These are phyloP conservation scores for Hypoxylon subgilvum DNA, from an alignment of 495 filamentous ascomycete genomes.

Conservation along the genomic window DNA sequence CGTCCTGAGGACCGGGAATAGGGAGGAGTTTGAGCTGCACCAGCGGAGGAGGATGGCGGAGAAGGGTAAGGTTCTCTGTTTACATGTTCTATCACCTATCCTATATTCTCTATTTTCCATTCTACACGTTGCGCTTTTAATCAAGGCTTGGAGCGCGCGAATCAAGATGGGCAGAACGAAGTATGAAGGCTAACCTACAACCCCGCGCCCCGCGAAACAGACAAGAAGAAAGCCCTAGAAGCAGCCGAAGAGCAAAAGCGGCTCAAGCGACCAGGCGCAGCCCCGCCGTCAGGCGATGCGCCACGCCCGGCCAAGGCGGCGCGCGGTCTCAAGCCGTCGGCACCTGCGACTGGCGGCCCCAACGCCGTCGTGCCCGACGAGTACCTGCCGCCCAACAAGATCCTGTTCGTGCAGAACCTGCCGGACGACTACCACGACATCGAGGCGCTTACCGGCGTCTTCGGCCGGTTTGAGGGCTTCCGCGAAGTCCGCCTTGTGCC, in stretches of 20 bases:
- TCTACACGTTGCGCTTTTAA: not conserved
- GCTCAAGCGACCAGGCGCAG: slow-evolving; percentile 73
- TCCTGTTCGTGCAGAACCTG: slow-evolving; percentile 92
- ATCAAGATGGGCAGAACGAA: too few species aligned
- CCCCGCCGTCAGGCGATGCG: slow-evolving; percentile 54
- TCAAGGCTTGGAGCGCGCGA: too few species aligned
- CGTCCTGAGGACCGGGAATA: slow-evolving; percentile 71
- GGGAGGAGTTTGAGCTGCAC: slow-evolving; percentile 85
- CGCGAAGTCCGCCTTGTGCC: slow-evolving; percentile 89
- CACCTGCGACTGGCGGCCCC: slow-evolving; percentile 43
- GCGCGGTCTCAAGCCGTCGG: slow-evolving; percentile 79
- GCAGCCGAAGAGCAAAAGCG: slow-evolving; percentile 81
- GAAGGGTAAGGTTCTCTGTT: slow-evolving; percentile 82
- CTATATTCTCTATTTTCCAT: not conserved
- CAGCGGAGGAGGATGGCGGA: slow-evolving; percentile 85
- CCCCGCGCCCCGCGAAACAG: slow-evolving; percentile 52
- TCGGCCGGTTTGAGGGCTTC: slow-evolving; percentile 91
- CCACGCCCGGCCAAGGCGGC: slow-evolving; percentile 74
- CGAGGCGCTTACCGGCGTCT: slow-evolving; percentile 78
- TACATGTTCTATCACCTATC: too few species aligned
- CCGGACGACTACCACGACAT: slow-evolving; percentile 85
- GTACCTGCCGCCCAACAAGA: slow-evolving; percentile 96
- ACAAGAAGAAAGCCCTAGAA: slow-evolving; percentile 89
- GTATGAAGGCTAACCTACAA: too few species aligned
- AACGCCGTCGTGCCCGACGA: slow-evolving; percentile 89